Conservation (phyloP, 2,329 filamentous ascomycete genomes). For the Nectriaceae sp. region DNA sequence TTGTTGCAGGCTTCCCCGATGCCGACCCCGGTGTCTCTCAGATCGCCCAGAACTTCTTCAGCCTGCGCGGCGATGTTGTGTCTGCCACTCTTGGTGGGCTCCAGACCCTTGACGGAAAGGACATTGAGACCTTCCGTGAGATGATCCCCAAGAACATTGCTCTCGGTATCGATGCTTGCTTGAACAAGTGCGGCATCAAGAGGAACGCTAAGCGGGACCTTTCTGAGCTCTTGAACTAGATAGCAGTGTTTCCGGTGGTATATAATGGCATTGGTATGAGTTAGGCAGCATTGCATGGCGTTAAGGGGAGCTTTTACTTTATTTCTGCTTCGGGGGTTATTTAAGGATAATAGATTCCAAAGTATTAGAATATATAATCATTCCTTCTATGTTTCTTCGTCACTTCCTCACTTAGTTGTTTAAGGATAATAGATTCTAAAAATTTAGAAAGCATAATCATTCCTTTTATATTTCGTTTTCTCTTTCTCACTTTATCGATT, state of each 20-base stretch:
- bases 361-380: no score
- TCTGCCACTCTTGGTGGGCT: slow-evolving; percentile 40
- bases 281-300: not conserved
- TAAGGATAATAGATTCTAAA: not conserved
- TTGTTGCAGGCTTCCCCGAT: slow-evolving; percentile 49
- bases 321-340: not conserved
- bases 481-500: not conserved
- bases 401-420: not conserved
- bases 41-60: slow-evolving; percentile 50
- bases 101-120: slow-evolving; percentile 39
- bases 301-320: not conserved
- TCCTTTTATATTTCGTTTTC: not conserved
- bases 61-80: slow-evolving; percentile 39
- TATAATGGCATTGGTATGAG: not conserved
- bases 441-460: not conserved
- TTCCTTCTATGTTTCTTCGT: not conserved
- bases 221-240: not conserved
- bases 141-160: slow-evolving; percentile 52
- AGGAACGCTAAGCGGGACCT: slow-evolving; percentile 36
- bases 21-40: slow-evolving; percentile 49
- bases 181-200: slow-evolving; percentile 48
- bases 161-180: slow-evolving; percentile 51
- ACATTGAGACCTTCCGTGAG: slow-evolving; percentile 41
- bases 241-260: not conserved
- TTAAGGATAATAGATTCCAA: no score